Conservation (phyloP, 345 rosid genomes). For the Raphanus sativus region DNA sequence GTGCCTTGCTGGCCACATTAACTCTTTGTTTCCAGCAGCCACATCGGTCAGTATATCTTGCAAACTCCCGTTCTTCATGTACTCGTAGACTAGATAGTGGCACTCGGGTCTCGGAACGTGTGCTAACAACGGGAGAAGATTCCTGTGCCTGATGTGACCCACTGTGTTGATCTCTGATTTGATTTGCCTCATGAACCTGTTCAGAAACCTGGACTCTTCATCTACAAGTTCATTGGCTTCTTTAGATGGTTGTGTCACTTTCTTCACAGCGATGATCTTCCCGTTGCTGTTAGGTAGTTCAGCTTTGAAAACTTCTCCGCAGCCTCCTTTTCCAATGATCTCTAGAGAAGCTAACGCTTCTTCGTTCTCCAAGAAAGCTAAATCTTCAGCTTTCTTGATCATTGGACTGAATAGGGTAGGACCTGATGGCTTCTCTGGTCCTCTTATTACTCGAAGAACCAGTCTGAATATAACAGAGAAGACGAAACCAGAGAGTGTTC, state of each 20-base stretch:
- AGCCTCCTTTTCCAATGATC: constrained; percentile 80
- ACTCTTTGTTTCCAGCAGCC: constrained; percentile 46
- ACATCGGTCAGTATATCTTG: constrained; percentile 57
- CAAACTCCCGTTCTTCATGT: constrained; percentile 92
- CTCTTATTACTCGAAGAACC: constrained; percentile 48
- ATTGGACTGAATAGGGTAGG: constrained; percentile 71
- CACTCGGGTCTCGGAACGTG: constrained; percentile 72
- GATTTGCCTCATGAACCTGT: constrained; percentile 83
- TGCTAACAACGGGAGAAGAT: constrained; percentile 78
- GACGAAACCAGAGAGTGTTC: constrained; percentile 64
- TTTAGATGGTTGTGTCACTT: constrained; percentile 68
- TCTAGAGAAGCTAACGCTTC: constrained; percentile 52
- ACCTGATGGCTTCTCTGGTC: constrained; percentile 52
- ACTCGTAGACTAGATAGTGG: constrained; percentile 78
- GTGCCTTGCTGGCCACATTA: constrained; percentile 75
- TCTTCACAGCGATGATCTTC: constrained; percentile 75
- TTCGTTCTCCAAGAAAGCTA: constrained; percentile 84
- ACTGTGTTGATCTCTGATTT: constrained; percentile 76
- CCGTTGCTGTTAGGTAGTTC: constrained; percentile 69
- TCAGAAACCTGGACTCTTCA: constrained; percentile 63
- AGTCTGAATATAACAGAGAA: constrained; percentile 66
- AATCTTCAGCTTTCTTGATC: constrained; percentile 74
- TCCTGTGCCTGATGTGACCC: constrained; percentile 79
- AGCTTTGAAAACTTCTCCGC: constrained; percentile 88
- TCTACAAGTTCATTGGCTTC: constrained; percentile 67